phyloP scores from a whole-genome alignment of 2,329 filamentous ascomycete genomes.

The Thyridium curvatum region DNA sequence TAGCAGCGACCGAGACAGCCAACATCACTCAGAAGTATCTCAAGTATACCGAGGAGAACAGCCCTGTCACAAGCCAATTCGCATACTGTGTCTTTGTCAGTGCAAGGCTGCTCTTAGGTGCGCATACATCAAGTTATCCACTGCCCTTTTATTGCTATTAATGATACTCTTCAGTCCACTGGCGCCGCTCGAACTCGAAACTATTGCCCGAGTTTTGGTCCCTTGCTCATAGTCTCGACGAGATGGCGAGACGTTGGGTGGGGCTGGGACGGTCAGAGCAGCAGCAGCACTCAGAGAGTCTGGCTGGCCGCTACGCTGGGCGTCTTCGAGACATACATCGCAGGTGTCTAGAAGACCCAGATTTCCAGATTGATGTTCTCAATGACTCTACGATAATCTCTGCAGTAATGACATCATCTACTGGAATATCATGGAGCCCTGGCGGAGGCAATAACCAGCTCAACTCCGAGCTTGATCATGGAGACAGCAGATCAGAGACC shows the following conservation, averaged over 20 bases:
- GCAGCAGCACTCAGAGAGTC: background rate
- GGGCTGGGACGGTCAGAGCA: slow-evolving; percentile 1
- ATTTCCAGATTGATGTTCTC: slow-evolving; percentile 7
- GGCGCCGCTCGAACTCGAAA: slow-evolving; percentile 2
- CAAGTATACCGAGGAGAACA: slow-evolving; percentile 20
- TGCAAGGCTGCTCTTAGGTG: slow-evolving; percentile 29
- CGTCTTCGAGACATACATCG: slow-evolving; percentile 10
- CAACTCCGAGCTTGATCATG: no score
- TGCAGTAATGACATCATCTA: no score
- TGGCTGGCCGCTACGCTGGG: slow-evolving; percentile 14
- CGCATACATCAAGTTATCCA: no score
- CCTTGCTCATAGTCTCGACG: slow-evolving; percentile 18
- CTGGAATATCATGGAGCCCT: no score
- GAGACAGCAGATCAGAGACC: no score
- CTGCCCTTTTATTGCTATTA: no score
- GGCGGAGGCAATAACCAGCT: no score
- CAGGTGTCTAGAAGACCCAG: slow-evolving; percentile 4
- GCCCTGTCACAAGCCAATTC: slow-evolving; percentile 29
- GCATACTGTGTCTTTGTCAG: slow-evolving; percentile 39
- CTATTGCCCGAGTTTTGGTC: slow-evolving; percentile 11
- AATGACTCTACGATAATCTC: slow-evolving; percentile 6
- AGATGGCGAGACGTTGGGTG: slow-evolving; percentile 14
- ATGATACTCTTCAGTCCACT: slow-evolving; percentile 3
- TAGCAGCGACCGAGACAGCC: slow-evolving; percentile 37
- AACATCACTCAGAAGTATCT: slow-evolving; percentile 40